phyloP scores from a whole-genome alignment of 352 stramenopile species.

The Thraustochytrium striatum region DNA sequence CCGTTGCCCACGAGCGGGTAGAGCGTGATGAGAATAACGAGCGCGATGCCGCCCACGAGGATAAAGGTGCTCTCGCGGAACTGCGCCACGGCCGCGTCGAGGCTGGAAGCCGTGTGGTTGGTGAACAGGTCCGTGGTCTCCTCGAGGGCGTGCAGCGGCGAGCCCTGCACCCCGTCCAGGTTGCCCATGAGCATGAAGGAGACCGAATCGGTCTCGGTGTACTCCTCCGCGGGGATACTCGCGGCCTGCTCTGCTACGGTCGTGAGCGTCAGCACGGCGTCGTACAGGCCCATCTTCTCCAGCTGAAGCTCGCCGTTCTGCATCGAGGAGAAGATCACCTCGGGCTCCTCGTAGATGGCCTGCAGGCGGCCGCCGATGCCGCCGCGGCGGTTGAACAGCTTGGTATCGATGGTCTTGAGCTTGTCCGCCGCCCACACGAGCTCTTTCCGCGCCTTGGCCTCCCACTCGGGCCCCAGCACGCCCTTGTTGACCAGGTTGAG shows the following conservation, averaged over 20 bases:
- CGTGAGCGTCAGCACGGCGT: conserved; percentile 5
- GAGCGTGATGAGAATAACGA: background rate
- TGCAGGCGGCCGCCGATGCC: background rate
- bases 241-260: background rate
- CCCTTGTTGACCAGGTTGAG: background rate
- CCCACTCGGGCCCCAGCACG: background rate
- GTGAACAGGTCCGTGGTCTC: background rate
- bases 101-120: no score
- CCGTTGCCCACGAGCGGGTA: conserved; percentile 35
- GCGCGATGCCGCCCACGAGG: background rate
- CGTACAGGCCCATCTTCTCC: conserved; percentile 8
- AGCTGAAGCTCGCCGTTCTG: background rate
- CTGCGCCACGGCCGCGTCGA: background rate
- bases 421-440: background rate
- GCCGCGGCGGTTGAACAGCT: conserved; percentile 6
- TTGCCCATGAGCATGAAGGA: conserved; percentile 21
- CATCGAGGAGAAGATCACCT: background rate
- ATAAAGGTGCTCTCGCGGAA: background rate
- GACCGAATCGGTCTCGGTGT: background rate
- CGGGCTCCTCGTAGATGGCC: background rate
- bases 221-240: background rate
- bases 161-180: background rate
- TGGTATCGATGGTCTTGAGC: background rate
- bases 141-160: background rate
- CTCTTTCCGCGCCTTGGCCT: background rate